Percentiles rank a stretch among this genome's conserved stretches.
phyloP scores from a whole-genome alignment of 768 basidiomycete genomes.

The Boletus coccyginus region DNA sequence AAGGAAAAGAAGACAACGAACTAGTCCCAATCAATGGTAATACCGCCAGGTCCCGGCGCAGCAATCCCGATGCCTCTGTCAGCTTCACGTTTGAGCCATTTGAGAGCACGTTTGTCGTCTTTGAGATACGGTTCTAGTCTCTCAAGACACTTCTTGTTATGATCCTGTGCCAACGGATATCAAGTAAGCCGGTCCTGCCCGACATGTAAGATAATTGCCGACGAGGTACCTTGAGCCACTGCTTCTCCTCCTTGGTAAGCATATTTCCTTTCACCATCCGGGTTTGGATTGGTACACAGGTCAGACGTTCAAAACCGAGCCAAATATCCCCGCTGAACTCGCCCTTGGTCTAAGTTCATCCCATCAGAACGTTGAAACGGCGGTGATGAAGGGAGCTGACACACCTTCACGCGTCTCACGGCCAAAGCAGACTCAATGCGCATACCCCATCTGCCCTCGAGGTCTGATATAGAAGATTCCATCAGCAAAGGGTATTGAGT shows the following conservation, averaged over 20 bases:
- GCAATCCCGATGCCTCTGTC: constrained; percentile 75
- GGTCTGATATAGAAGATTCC: constrained; percentile 44
- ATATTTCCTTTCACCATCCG: constrained; percentile 82
- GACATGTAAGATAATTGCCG: neutral
- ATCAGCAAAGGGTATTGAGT: constrained; percentile 14
- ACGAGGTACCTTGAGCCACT: constrained; percentile 72
- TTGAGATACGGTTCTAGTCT: constrained; percentile 63
- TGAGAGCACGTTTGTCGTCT: constrained; percentile 76
- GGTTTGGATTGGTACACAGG: constrained; percentile 92
- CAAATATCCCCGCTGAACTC: constrained; percentile 73
- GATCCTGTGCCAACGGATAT: constrained; percentile 49
- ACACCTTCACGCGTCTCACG: constrained; percentile 59
- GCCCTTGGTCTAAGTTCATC: constrained; percentile 54
- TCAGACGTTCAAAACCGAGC: constrained; percentile 90
- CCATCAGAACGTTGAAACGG: constrained; percentile 3
- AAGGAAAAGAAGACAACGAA: neutral
- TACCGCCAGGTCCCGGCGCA: constrained; percentile 58
- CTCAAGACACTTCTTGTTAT: constrained; percentile 72
- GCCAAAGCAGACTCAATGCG: constrained; percentile 86
- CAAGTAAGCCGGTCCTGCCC: neutral
- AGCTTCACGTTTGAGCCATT: constrained; percentile 76
- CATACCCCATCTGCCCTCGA: constrained; percentile 81
- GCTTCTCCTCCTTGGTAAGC: constrained; percentile 81
- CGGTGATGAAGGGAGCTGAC: constrained; percentile 9
- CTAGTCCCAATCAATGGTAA: constrained; percentile 79